These are phyloP conservation scores for Neopestalotiopsis sp. DNA, from an alignment of 2,329 filamentous ascomycete species.

Conservation along the genomic window DNA sequence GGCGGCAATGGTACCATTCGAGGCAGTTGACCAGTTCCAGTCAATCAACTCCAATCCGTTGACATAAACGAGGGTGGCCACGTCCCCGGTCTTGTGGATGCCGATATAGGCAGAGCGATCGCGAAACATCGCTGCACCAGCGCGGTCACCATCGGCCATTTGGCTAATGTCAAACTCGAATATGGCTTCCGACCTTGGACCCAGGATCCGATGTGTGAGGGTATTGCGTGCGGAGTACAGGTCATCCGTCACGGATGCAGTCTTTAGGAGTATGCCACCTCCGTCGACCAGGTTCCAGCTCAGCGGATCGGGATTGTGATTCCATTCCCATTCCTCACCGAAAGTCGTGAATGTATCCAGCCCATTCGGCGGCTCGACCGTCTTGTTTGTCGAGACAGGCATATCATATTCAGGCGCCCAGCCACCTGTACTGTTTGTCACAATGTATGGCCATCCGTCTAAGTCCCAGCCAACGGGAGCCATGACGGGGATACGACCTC, in stretches of 20 bases:
- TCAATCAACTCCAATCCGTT: slow-evolving; percentile 34
- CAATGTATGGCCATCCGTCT: slow-evolving; percentile 48
- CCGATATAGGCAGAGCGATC: slow-evolving; percentile 57
- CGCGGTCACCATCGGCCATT: slow-evolving; percentile 54
- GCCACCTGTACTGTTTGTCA: neutral
- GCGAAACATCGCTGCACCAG: slow-evolving; percentile 55
- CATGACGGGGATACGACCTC: slow-evolving; percentile 60
- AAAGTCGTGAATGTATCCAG: slow-evolving; percentile 49
- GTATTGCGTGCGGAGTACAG: slow-evolving; percentile 50
- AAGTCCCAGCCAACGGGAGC: slow-evolving; percentile 57
- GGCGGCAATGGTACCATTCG: slow-evolving; percentile 32
- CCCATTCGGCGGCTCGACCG: slow-evolving; percentile 33
- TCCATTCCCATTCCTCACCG: slow-evolving; percentile 59
- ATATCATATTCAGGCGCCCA: neutral
- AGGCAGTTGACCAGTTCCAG: slow-evolving; percentile 23
- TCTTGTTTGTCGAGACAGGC: slow-evolving; percentile 31
- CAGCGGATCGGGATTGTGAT: slow-evolving; percentile 58
- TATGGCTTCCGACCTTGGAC: slow-evolving; percentile 51
- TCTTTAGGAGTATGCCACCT: slow-evolving; percentile 49
- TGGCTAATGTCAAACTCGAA: slow-evolving; percentile 50
- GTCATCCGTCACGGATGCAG: slow-evolving; percentile 55
- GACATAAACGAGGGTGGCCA: slow-evolving; percentile 33
- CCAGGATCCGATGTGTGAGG: slow-evolving; percentile 47
- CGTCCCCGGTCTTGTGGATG: slow-evolving; percentile 40
- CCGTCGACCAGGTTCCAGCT: slow-evolving; percentile 42